These are phyloP conservation scores for Suillus plorans DNA, from an alignment of 768 basidiomycete species.

Conservation along the genomic window DNA sequence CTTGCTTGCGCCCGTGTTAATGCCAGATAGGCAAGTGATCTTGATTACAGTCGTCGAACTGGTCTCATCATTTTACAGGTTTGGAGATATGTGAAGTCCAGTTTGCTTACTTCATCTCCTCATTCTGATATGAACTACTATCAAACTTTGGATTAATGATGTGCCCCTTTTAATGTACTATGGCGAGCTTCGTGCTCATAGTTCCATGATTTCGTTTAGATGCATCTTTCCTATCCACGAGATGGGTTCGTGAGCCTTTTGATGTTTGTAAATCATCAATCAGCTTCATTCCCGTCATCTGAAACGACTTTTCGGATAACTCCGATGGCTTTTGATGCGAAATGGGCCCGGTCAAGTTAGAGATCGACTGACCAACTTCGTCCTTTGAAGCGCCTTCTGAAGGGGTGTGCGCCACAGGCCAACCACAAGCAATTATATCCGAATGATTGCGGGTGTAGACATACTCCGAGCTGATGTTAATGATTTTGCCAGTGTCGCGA, in stretches of 20 bases:
- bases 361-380: background rate
- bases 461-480: background rate
- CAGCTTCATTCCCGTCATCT: background rate
- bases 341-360: background rate
- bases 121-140: background rate
- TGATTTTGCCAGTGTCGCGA: background rate
- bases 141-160: slow-evolving; percentile 2
- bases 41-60: background rate
- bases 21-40: slow-evolving; percentile 78
- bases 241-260: background rate
- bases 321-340: background rate
- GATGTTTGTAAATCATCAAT: background rate
- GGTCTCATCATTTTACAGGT: slow-evolving; percentile 15
- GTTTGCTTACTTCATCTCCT: background rate
- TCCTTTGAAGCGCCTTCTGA: background rate
- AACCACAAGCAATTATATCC: background rate
- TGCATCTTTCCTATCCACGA: background rate
- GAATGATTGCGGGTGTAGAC: background rate
- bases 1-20: slow-evolving; percentile 80
- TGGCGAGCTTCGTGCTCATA: background rate
- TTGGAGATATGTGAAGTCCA: slow-evolving; percentile 22
- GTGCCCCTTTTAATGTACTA: background rate
- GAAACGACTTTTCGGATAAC: background rate
- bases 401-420: background rate
- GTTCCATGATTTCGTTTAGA: background rate